phyloP scores from a whole-genome alignment of 345 rosid species.

The Zanthoxylum bungeanum region DNA sequence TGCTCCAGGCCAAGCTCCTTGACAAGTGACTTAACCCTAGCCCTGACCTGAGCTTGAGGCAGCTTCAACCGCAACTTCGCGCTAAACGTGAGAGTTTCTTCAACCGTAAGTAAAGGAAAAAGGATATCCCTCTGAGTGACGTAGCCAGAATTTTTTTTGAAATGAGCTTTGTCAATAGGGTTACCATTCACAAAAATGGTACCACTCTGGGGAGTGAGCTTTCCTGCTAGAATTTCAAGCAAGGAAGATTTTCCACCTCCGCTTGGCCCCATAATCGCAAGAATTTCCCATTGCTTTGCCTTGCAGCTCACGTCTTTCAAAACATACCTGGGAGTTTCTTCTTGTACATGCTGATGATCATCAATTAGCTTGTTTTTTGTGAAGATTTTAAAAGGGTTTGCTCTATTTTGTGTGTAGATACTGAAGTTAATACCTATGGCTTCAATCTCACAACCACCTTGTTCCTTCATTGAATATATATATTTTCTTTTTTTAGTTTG shows the following conservation, averaged over 20 bases:
- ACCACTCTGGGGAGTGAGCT: slow-evolving; percentile 56
- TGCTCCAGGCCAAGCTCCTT: slow-evolving; percentile 83
- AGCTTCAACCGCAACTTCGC: slow-evolving; percentile 75
- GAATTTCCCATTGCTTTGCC: slow-evolving; percentile 93
- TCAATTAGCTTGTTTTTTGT: slow-evolving; percentile 14
- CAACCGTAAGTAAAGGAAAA: slow-evolving; percentile 88
- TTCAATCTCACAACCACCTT: slow-evolving; percentile 90
- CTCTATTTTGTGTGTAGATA: slow-evolving; percentile 31
- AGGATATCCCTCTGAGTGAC: slow-evolving; percentile 87
- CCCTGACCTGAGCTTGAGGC: slow-evolving; percentile 43
- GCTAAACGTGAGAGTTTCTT: slow-evolving; percentile 88
- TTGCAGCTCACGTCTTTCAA: slow-evolving; percentile 70
- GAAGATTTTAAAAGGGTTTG: slow-evolving; percentile 30
- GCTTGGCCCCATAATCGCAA: slow-evolving; percentile 92
- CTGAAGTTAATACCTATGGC: slow-evolving; percentile 67
- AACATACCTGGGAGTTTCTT: slow-evolving; percentile 37
- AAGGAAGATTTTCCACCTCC: slow-evolving; percentile 95
- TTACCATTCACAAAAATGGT: slow-evolving; percentile 58
- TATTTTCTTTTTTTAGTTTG: neutral
- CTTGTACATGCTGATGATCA: slow-evolving; percentile 18
- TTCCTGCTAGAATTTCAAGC: slow-evolving; percentile 78
- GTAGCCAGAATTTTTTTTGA: slow-evolving; percentile 80
- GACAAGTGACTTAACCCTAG: slow-evolving; percentile 63
- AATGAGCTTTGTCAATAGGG: slow-evolving; percentile 54
- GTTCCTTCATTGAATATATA: slow-evolving; percentile 62